A percentile compares a stretch with the other conserved stretches of the same genome.
Evolutionary conservation across 129 eudicot species (phyloP).

Genomic region (Pulicaria dysenterica): DNA sequence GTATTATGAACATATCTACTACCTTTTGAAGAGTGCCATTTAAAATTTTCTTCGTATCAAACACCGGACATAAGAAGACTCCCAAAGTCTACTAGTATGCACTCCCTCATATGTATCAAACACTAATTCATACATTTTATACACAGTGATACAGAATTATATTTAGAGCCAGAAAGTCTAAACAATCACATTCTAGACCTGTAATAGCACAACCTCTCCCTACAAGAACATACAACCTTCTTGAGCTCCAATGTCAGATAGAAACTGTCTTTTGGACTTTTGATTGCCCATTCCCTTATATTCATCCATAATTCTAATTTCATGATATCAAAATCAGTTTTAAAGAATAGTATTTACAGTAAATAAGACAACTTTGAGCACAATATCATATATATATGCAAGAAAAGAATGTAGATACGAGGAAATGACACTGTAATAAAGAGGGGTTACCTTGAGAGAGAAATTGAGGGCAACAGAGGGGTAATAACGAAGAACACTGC

Average conservation of each 20-base stretch:
- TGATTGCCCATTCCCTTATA: background rate
- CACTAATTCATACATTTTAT: constrained; percentile 8
- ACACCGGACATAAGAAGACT: background rate
- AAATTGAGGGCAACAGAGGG: constrained; percentile 98
- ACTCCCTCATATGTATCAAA: constrained; percentile 1
- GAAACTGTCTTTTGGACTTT: background rate
- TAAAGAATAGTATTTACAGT: background rate
- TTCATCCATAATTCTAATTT: background rate
- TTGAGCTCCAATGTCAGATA: background rate
- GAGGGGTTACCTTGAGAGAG: constrained; percentile 79
- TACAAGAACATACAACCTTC: background rate
- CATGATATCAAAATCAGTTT: background rate
- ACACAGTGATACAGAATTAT: background rate
- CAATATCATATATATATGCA: constrained; percentile 28
- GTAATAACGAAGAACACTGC: constrained; percentile 91
- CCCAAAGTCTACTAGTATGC: constrained; percentile 1
- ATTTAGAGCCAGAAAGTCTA: background rate
- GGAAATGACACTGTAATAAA: background rate
- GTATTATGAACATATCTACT: background rate
- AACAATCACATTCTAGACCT: constrained; percentile 13
- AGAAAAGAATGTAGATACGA: background rate
- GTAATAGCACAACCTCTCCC: background rate
- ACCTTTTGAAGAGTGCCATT: background rate
- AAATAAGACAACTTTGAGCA: background rate
- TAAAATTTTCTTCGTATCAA: background rate